phyloP scores from a whole-genome alignment of 371 early-diverging fungal genomes.

The Sanchytrium tribonematis region DNA sequence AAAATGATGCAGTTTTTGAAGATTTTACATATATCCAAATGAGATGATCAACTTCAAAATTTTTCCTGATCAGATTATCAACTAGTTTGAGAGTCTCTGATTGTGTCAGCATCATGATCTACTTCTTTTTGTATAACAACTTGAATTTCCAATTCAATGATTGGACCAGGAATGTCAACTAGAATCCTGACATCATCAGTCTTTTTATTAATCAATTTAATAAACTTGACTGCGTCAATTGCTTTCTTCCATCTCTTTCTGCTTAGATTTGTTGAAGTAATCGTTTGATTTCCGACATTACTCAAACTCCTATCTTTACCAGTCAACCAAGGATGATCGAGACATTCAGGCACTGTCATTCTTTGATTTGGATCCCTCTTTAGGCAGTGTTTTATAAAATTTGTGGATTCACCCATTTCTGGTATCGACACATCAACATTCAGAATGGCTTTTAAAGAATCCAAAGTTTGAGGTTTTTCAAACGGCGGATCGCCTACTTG shows the following conservation, averaged over 20 bases:
- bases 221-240: background rate
- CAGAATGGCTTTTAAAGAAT: background rate
- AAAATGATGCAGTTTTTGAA: too few relatives aligned
- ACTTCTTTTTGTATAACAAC: background rate
- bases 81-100: too few relatives aligned
- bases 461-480: background rate
- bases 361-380: background rate
- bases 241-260: background rate
- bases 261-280: background rate
- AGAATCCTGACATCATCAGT: background rate
- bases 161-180: background rate
- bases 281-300: too few relatives aligned
- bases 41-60: too few relatives aligned
- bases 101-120: too few relatives aligned
- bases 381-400: background rate
- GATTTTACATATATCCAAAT: too few relatives aligned
- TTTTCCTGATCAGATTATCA: too few relatives aligned
- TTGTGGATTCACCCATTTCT: background rate
- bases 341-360: background rate
- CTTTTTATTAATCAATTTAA: background rate
- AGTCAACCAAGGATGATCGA: background rate
- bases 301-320: background rate
- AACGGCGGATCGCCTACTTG: conserved; percentile 17
- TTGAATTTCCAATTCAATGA: background rate
- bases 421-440: background rate